Evolutionary conservation across 306 rosid genomes (phyloP), one percentile per base, ranked within the genome.

Genomic region (Quercus robur): DNA sequence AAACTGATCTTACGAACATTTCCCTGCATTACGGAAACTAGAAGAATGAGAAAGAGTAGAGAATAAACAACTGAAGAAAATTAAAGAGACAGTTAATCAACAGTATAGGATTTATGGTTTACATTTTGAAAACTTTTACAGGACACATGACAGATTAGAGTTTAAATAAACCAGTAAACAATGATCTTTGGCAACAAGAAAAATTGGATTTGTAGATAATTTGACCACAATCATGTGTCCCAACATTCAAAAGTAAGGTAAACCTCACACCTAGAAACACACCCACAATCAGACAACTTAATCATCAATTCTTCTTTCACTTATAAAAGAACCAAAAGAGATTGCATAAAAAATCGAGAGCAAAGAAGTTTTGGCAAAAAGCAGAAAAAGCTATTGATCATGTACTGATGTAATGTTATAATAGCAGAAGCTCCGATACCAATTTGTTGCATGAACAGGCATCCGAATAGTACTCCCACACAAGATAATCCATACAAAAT

Each of bases 1-100:
- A 94, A 94, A 70, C 88, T 87, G 63, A 89, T 75, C 61, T 84
- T 89, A 33, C 80, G 86, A 78, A 81, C 86, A 74, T 79, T 74
- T 18, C 87, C 97, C 97, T 94, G 83, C 84, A 85, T 6, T 30
- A 80, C 3, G 4, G 11, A 74, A 73, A 78, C 67, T 64, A 77
- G 23, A 72, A 41, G 55, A 12, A 78, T 55, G 74, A 64, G 31
- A 44, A 70, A 64, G 1, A 71, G 59, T 19, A 3, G 20, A 56
- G 61, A 75, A 10, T 18, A 69, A 74, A 46, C 4, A 19, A 18
- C 72, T 67, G 15, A 67, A 41, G 30, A 15, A 28, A 21, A 72
- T 31, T 13, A 55, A 9, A 56, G 26, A 66, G 66, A 74, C 13
- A 23, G 26, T 19, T n/a, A 56, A 52, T 17, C 10, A 3, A 71